A percentile compares a stretch with the other conserved stretches of the same genome.
Evolutionary conservation across 2,329 filamentous ascomycete species (phyloP).

Genomic region (Dactylellina sp.): DNA sequence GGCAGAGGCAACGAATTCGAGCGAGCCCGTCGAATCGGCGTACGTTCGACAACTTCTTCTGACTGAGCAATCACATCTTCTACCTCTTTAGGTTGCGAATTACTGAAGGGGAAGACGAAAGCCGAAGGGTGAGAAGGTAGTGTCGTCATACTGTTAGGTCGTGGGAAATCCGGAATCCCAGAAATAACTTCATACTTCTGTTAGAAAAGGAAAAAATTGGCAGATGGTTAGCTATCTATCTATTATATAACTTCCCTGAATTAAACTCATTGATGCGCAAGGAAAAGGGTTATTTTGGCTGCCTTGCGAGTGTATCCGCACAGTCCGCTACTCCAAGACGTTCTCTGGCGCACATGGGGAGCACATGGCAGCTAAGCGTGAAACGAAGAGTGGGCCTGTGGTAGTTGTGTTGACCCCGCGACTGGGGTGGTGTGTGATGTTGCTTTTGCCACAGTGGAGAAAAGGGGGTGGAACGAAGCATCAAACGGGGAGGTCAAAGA

Average conservation of each 20-base stretch:
- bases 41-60: constrained; percentile 32
- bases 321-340: constrained; percentile 30
- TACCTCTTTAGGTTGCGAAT: constrained; percentile 14
- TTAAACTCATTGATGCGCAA: constrained; percentile 16
- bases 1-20: constrained; percentile 54
- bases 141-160: constrained; percentile 48
- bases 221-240: constrained; percentile 20
- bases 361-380: constrained; percentile 49
- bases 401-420: constrained; percentile 48
- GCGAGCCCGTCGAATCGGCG: constrained; percentile 29
- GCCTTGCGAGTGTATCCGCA: constrained; percentile 14
- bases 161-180: constrained; percentile 50
- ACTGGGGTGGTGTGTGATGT: constrained; percentile 35
- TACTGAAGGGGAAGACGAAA: constrained; percentile 53
- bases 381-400: constrained; percentile 44
- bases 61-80: constrained; percentile 9
- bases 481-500: constrained; percentile 9
- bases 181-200: constrained; percentile 46
- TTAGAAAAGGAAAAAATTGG: constrained; percentile 4
- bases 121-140: constrained; percentile 34
- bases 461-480: constrained; percentile 32
- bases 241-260: constrained; percentile 10
- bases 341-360: constrained; percentile 6
- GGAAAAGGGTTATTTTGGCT: constrained; percentile 8
- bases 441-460: constrained; percentile 56